Base-by-base conservation (phyloP, 805 yeast species). In the Candida berthetii region DNA sequence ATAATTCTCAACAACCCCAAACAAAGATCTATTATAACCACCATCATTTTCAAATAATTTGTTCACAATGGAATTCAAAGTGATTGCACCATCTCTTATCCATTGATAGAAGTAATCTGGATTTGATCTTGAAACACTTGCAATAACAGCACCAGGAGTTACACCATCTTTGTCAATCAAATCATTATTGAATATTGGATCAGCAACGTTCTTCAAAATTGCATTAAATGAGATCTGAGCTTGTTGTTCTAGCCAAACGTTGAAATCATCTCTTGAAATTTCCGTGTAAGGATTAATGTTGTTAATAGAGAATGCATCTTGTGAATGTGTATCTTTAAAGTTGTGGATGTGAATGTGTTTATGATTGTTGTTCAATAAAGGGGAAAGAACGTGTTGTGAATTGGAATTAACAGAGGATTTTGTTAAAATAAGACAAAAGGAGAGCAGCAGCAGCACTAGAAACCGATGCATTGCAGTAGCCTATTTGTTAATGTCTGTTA, bases 61-160 rank as follows among this genome's bases (percentile, higher is more conserved):
- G 41, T 77, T 73, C 5, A 84, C 68, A 38, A 91, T 63, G 0
- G 95, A 69, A 42, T 76, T 75, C 34, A 83, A 71, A 1, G 95
- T 80, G 39, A 91, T 74, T 0, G 96, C 96, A 27, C 89, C 79
- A 59, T 91, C 98, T 56, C 98, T 72, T 4, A 78, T 72, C 98
- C 98, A 91, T 56, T 85, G 95, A 54, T 74, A 91, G 54, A 78
- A 89, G 61, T 91, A 91, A 61, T 91, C 74, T 1, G 98, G 98
- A 19, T 68, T 48, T 0, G 40, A 6, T 40, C 60, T 74, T 1
- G 96, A 87, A 7, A 96, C 95, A 7, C 93, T 80, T 1, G 98
- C 98, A 48, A 90, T 71, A 5, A 88, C 83, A 2, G 78, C 85
- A 25, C 97, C 97, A 7, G 60, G 52, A 0, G 76, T 66, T 2